phyloP scores from a whole-genome alignment of 2,329 filamentous ascomycete species.

The Fusarium heterosporum region DNA sequence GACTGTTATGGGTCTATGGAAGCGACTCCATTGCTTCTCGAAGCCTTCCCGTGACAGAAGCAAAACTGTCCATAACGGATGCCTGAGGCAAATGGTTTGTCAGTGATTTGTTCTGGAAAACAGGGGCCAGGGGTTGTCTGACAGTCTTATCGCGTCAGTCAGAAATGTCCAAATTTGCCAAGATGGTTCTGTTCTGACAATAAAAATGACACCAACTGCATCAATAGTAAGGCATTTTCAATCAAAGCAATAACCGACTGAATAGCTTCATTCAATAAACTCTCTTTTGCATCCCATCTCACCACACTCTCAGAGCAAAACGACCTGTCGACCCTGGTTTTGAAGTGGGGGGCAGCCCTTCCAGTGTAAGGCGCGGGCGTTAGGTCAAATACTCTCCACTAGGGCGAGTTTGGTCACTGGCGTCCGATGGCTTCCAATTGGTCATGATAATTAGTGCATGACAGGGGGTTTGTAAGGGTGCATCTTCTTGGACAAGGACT shows the following conservation, averaged over 20 bases:
- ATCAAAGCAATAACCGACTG: neutral
- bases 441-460: conserved; percentile 19
- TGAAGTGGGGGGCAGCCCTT: conserved; percentile 40
- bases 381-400: conserved; percentile 32
- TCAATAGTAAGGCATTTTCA: too few relatives aligned
- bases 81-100: conserved; percentile 33
- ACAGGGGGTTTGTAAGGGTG: conserved; percentile 27
- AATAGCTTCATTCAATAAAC: conserved; percentile 30
- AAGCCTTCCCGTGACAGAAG: conserved; percentile 39
- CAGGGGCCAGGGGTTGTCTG: conserved; percentile 29
- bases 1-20: conserved; percentile 27
- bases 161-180: conserved; percentile 17
- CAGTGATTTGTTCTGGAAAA: conserved; percentile 37
- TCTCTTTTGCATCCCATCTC: conserved; percentile 21
- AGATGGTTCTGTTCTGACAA: neutral
- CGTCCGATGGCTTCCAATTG: conserved; percentile 28
- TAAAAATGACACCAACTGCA: too few relatives aligned
- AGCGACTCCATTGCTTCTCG: conserved; percentile 40
- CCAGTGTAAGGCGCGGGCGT: conserved; percentile 39
- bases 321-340: conserved; percentile 30
- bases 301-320: conserved; percentile 14
- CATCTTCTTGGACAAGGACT: conserved; percentile 29
- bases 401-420: conserved; percentile 34
- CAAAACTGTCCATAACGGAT: conserved; percentile 1
- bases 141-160: conserved; percentile 23